Evolutionary conservation across 768 basidiomycete species (phyloP), one percentile per base, ranked within the genome.

Genomic region (Xerocomellus intermedius): DNA sequence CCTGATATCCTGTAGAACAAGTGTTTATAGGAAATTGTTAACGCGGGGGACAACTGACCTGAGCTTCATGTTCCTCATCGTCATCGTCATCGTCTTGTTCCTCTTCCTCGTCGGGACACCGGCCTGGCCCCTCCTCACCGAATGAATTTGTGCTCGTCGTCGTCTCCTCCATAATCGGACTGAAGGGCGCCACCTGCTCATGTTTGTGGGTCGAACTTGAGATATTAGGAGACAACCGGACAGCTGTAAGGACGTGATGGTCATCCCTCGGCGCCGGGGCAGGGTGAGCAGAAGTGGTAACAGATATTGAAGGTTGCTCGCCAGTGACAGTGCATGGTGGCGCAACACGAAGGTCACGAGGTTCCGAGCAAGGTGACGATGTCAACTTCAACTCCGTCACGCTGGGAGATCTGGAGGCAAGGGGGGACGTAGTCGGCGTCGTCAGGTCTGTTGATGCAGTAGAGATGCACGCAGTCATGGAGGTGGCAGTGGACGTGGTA

Each of bases 221-320:
- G 7, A 56, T 36, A 35, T 44, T 50, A 13, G 70, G 60, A n/a
- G 59, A 67, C 36, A 70, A 35, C 13, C 68, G 61, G 14, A 71
- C 51, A 3, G 68, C 70, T 2, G 58, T 65, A 19, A 64, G 56
- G 28, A 69, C 44, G 30, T 66, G 68, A 42, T 55, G 61, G 14
- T 63, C 65, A 21, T 69, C 59, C 37, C 49, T 65, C 3, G 55
- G 42, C 0, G 28, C 10, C 13, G 56, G 46, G 12, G 36, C 5
- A 3, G 44, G 42, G 2, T 12, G 51, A 30, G 24, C 7, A 22
- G 44, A 10, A 30, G 19, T 2, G 8, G 19, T 9, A 19, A 50
- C 24, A 14, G 42, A n/a, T 14, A 19, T 30, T 16, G 33, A 33
- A 21, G 53, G 12, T 51, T 53, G 50, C 3, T 52, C 38, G 30